Conservation (phyloP, 2,329 filamentous ascomycete species). For the Ophiostoma quercus region DNA sequence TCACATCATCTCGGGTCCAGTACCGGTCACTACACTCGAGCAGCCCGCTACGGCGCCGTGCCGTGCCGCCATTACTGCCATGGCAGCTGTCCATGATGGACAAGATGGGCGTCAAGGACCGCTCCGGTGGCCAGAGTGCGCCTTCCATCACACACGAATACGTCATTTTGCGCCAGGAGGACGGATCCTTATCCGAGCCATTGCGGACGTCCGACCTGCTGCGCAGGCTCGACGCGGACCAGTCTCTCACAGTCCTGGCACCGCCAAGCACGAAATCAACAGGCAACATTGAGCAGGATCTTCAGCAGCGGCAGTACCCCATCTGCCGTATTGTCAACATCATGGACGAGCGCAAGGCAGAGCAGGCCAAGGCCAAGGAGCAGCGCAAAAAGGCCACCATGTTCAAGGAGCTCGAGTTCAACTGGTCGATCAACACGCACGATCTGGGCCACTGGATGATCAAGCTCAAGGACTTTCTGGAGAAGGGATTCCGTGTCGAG, state of each 20-base stretch:
- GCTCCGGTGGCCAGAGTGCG: slow-evolving; percentile 27
- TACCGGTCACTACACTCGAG: slow-evolving; percentile 11
- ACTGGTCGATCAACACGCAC: slow-evolving; percentile 75
- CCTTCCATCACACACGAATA: slow-evolving; percentile 41
- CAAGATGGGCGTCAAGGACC: neutral
- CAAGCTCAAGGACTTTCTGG: slow-evolving; percentile 63
- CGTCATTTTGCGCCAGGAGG: slow-evolving; percentile 35
- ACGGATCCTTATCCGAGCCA: slow-evolving; percentile 39
- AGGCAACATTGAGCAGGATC: neutral
- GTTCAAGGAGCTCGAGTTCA: slow-evolving; percentile 77
- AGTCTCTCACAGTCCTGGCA: slow-evolving; percentile 41
- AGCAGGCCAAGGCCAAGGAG: slow-evolving; percentile 42
- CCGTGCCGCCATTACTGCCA: neutral
- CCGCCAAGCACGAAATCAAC: neutral
- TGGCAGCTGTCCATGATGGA: neutral
- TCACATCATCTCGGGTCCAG: neutral
- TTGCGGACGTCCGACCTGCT: slow-evolving; percentile 40
- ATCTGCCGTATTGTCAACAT: slow-evolving; percentile 68
- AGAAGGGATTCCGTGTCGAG: slow-evolving; percentile 70
- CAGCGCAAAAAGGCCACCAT: slow-evolving; percentile 38
- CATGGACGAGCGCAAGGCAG: slow-evolving; percentile 41
- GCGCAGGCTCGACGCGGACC: slow-evolving; percentile 34
- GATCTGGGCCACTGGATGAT: slow-evolving; percentile 69
- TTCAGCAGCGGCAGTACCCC: slow-evolving; percentile 40
- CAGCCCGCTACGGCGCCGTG: neutral